Evolutionary conservation across 2,329 filamentous ascomycete species (phyloP).

Genomic region (Botryosphaeria dothidea): DNA sequence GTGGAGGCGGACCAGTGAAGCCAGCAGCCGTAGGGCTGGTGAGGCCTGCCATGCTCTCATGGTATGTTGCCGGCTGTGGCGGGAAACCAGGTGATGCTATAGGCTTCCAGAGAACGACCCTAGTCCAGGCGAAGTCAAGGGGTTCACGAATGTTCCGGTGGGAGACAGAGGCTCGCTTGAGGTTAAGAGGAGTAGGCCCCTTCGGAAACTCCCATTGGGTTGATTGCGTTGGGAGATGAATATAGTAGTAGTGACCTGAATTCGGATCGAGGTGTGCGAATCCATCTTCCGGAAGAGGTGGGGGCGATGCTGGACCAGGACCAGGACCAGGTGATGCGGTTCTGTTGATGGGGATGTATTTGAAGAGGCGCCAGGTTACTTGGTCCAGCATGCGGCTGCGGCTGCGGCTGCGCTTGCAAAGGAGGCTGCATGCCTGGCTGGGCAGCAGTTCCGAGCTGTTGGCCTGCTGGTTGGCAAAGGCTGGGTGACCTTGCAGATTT

Average conservation of each 20-base stretch:
- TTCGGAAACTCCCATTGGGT: constrained; percentile 99
- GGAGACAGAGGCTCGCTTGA: constrained; percentile 87
- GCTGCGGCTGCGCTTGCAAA: constrained; percentile 37
- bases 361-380: constrained; percentile 42
- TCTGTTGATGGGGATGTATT: constrained; percentile 31
- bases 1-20: constrained; percentile 85
- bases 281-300: constrained; percentile 95
- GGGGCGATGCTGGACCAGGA: constrained; percentile 76
- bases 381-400: constrained; percentile 47
- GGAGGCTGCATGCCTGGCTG: constrained; percentile 49
- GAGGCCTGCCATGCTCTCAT: constrained; percentile 80
- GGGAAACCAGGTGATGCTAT: constrained; percentile 81
- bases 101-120: constrained; percentile 59
- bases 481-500: constrained; percentile 68
- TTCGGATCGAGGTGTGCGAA: constrained; percentile 94
- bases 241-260: constrained; percentile 98
- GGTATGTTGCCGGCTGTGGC: constrained; percentile 79
- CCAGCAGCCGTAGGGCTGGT: constrained; percentile 76
- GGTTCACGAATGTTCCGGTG: constrained; percentile 56
- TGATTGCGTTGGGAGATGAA: constrained; percentile 89
- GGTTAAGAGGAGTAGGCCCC: constrained; percentile 83
- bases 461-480: constrained; percentile 74
- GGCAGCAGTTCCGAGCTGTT: constrained; percentile 30
- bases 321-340: constrained; percentile 37
- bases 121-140: constrained; percentile 46